Conservation (phyloP, 2,329 filamentous ascomycete species). For the Leptographium flavum region DNA sequence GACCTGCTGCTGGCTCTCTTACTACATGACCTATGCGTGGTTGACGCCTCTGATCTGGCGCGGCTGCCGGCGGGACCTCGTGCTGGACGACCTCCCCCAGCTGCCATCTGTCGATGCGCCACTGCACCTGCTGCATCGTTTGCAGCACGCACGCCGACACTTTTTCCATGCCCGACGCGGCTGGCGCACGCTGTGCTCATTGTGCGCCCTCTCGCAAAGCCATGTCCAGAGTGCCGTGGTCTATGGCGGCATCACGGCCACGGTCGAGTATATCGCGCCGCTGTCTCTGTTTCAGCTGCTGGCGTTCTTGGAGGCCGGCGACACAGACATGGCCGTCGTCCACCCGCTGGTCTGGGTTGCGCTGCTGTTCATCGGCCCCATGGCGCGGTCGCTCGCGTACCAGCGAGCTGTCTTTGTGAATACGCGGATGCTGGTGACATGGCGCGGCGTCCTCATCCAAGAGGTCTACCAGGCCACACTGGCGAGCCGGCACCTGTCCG, state of each 20-base stretch:
- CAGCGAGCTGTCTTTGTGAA: slow-evolving; percentile 21
- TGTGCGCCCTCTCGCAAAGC: slow-evolving; percentile 15
- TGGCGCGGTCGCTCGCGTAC: slow-evolving; percentile 17
- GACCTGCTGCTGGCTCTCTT: slow-evolving; percentile 18
- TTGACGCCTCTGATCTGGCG: slow-evolving; percentile 17
- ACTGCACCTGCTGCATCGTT: slow-evolving; percentile 14
- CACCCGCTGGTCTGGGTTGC: slow-evolving; percentile 18
- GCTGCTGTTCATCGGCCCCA: slow-evolving; percentile 19
- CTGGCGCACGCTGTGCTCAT: slow-evolving; percentile 15
- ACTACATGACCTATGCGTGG: slow-evolving; percentile 20
- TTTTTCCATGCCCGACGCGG: too few species aligned
- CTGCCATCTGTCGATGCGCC: slow-evolving; percentile 18
- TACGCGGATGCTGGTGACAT: slow-evolving; percentile 18
- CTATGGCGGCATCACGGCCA: slow-evolving; percentile 6
- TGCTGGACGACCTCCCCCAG: slow-evolving; percentile 18
- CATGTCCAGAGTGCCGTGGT: too few species aligned
- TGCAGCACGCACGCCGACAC: slow-evolving; percentile 11
- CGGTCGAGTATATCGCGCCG: slow-evolving; percentile 10
- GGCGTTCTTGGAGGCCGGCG: slow-evolving; percentile 6
- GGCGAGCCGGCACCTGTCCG: too few species aligned
- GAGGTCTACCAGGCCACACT: slow-evolving; percentile 18
- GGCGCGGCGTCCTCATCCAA: slow-evolving; percentile 18
- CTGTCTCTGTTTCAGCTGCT: slow-evolving; percentile 10
- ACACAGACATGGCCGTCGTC: background rate
- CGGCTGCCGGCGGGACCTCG: slow-evolving; percentile 16